Conservation (phyloP, 805 yeast genomes). For the Hanseniaspora lachancei region DNA sequence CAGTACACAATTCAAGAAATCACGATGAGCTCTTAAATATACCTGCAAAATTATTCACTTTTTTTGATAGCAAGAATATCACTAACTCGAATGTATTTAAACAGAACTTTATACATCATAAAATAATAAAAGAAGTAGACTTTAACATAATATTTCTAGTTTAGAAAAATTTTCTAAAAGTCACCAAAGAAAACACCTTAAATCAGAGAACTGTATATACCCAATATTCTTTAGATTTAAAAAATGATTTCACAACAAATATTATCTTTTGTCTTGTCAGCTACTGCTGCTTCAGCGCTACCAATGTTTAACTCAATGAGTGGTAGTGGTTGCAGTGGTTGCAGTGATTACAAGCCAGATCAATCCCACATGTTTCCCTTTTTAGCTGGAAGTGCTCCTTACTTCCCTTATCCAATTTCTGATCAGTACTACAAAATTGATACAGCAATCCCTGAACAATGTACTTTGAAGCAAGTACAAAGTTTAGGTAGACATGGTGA, state of each 20-base stretch:
- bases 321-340: background rate
- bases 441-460: conserved; percentile 35
- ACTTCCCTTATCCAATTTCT: conserved; percentile 28
- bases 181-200: too few species aligned
- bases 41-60: background rate
- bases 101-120: background rate
- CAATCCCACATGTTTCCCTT: conserved; percentile 32
- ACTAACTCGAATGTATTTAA: background rate
- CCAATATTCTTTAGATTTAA: too few species aligned
- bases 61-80: background rate
- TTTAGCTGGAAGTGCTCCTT: conserved; percentile 47
- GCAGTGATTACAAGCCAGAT: background rate
- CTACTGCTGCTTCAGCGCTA: background rate
- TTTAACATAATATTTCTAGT: too few species aligned
- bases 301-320: background rate
- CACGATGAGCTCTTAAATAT: background rate
- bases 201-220: too few species aligned
- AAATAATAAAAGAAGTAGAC: too few species aligned
- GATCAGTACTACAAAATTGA: conserved; percentile 40
- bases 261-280: background rate
- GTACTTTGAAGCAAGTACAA: conserved; percentile 54
- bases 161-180: too few species aligned
- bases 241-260: background rate
- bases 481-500: conserved; percentile 69
- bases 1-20: background rate